Evolutionary conservation across 2,329 filamentous ascomycete genomes (phyloP), one percentile per base, ranked within the genome.

Genomic region (Aspergillus quadricinctus): DNA sequence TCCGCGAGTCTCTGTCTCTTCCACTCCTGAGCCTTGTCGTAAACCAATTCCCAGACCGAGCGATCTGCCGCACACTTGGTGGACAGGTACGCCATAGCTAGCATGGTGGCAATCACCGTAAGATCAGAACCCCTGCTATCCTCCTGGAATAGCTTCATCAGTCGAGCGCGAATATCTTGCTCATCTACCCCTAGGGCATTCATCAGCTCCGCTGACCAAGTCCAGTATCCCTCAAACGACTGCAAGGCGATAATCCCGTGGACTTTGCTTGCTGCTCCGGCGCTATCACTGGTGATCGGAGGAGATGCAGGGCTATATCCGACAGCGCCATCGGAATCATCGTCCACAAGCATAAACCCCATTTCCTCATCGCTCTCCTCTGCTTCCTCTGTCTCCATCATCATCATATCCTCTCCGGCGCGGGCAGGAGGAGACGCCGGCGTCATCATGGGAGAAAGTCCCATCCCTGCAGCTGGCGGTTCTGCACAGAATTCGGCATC

Each of bases 161-260:
- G 5, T 1, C 5, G 11, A 23, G 11, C 43, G 17, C 11, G 21
- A 14, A 46, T 5, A 23, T 11, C 43, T 2, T 2, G 10, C 23
- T 46, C 43, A n/a, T 46, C 11, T 14, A 46, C 10, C 21, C 11
- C 23, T 14, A 46, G 4, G 3, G 6, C 21, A 0, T 14, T 7
- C 43, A 53, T 14, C 51, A 53, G 23, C 14, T 23, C 40, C 25
- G 7, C 21, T 2, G 48, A 46, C 69, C 72, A 77, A 0, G 55
- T 49, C 83, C 84, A 87, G 17, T 66, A 75, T 0, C 85, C 85
- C 1, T 79, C 72, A 58, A 85, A 87, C 0, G 71, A 71, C 66
- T 89, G 87, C 3, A 84, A 70, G 0, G 63, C 62, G 4, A 87
- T 82, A 2, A 88, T 64, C 0, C 60, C 61, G 11, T 78, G 68